These are phyloP conservation scores for Cucurbita argyrosperma DNA, from an alignment of 306 rosid genomes.

Conservation along the genomic window DNA sequence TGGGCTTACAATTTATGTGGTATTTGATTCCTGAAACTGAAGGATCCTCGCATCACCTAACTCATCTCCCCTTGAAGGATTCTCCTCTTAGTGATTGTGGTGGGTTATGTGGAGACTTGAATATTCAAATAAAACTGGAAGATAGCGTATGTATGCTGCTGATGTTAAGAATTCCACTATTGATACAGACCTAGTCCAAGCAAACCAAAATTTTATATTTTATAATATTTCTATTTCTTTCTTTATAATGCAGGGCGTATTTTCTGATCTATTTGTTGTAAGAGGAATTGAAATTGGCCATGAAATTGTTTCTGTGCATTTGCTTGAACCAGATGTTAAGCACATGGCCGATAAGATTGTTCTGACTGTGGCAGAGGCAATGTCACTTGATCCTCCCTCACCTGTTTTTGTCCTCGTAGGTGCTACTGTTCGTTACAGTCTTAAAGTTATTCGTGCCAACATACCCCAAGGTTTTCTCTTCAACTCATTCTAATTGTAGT, in stretches of 20 bases:
- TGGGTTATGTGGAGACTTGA: conserved; percentile 82
- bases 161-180: conserved; percentile 13
- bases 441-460: conserved; percentile 67
- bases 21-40: conserved; percentile 40
- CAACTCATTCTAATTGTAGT: neutral
- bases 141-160: conserved; percentile 53
- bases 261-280: conserved; percentile 73
- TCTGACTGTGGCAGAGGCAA: conserved; percentile 95
- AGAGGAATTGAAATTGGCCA: conserved; percentile 83
- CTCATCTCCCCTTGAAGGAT: conserved; percentile 74
- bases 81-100: conserved; percentile 92
- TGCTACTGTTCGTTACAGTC: conserved; percentile 50
- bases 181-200: neutral
- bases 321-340: conserved; percentile 58
- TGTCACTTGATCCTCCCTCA: conserved; percentile 81
- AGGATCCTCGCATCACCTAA: conserved; percentile 52
- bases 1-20: conserved; percentile 91
- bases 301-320: conserved; percentile 60
- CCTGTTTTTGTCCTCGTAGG: conserved; percentile 81
- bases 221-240: neutral
- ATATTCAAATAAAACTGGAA: conserved; percentile 72
- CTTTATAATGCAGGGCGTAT: conserved; percentile 69
- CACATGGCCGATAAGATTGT: conserved; percentile 59
- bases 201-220: neutral
- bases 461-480: conserved; percentile 56